Base-by-base conservation (phyloP, 257 asterid genomes). In the Leonotis leonurus region DNA sequence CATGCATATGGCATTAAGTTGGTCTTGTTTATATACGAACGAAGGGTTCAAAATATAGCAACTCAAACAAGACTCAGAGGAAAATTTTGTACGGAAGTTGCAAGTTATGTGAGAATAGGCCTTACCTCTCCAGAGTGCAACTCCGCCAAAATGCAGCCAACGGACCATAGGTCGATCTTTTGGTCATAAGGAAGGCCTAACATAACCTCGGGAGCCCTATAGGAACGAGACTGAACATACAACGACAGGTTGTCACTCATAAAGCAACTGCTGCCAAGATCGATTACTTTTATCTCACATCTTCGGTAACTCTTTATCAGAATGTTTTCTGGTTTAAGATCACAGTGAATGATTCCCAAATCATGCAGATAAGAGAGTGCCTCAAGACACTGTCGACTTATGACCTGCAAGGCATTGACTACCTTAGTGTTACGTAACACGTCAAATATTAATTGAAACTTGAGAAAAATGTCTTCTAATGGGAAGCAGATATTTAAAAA, bases 191-290 rank as follows among this genome's bases (percentile, higher is more conserved):
- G 84, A 60, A 89, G 88, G 77, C 99, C 99, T 48, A 93, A 65
- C 65, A 93, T 87, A 55, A 93, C 95, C 81, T 93, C 99, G 37
- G 99, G 99, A 67, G 99, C 99, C 58, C 97, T 82, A 55, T 92
- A 92, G 7, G 99, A 92, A 64, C 99, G 97, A 57, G 99, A 92
- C 64, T 92, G 99, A 52, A 92, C 86, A 20, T 92, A 92, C 20
- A 89, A 70, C 69, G 95, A 83, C 66, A 89, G 69, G 75, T 72
- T 73, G 72, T 92, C 99, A 3, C 80, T 75, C 73, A 73, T 73
- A 76, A 92, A 92, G 82, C 99, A 89, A 74, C 99, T 89, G 86
- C 99, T 92, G 64, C 99, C 99, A 40, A 92, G 97, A 80, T 92
- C 99, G 48, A 92, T 92, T 20, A 92, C 72, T 77, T 92, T 92